Base-by-base conservation (phyloP, 441 rosid species). In the Populus hybrid region DNA sequence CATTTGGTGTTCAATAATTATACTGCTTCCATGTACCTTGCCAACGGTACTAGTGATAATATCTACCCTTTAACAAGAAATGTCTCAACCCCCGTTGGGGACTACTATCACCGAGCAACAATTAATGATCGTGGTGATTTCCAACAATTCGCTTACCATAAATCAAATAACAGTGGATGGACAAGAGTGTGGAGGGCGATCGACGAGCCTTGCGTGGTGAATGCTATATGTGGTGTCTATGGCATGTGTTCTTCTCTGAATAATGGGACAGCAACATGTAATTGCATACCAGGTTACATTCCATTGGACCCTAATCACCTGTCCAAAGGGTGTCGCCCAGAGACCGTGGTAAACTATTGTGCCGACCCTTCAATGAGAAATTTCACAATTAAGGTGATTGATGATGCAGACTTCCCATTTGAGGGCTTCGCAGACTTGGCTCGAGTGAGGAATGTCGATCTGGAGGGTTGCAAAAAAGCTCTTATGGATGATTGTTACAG, bases 301-400 rank as follows among this genome's bases (percentile, higher is more conserved):
- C 83, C 83, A 2, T n/a, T 82, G n/a, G 80, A 84, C 32, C 79
- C 68, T 5, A 53, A 59, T 2, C 63, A 82, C 67, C 61, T 80
- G n/a, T 53, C 78, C 5, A 65, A 80, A 78, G 85, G 87, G 68
- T 80, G 87, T 23, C 83, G 30, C 24, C 85, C 83, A 0, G 83
- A 80, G 71, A 75, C 76, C 8, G 59, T 75, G 64, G 21, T 80
- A 57, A 82, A 82, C 11, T 84, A 80, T 63, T 84, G 85, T 70
- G 71, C 79, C 6, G 80, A 72, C n/a, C 35, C 61, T 53, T 72
- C 78, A 24, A 28, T 67, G 73, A 69, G 21, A 40, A 78, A 83
- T 66, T 78, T 78, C 38, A 81, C 73, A 11, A 73, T 83, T 38
- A 24, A 69, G 28, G 78, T 75, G 9, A 72, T 83, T 6, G 78